phyloP scores from a whole-genome alignment of 2,329 filamentous ascomycete genomes.

The Diaporthe aspalathi region DNA sequence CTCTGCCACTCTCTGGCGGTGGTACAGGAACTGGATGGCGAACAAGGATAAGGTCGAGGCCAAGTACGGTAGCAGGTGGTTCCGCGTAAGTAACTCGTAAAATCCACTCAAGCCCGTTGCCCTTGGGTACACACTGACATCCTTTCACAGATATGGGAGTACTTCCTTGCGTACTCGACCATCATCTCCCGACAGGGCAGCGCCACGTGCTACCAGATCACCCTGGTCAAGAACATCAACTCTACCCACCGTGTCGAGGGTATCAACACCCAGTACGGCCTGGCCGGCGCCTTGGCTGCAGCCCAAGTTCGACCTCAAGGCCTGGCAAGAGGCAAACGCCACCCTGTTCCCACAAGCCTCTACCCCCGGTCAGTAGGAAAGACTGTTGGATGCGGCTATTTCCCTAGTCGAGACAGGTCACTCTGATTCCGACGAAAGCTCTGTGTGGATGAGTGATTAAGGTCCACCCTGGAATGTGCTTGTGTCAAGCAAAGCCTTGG shows the following conservation, averaged over 20 bases:
- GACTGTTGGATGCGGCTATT: background rate
- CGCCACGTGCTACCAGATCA: slow-evolving; percentile 89
- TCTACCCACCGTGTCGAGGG: slow-evolving; percentile 85
- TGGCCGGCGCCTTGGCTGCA: slow-evolving; percentile 67
- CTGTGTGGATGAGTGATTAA: background rate
- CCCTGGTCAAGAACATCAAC: slow-evolving; percentile 90
- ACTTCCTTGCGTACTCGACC: slow-evolving; percentile 87
- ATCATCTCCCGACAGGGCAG: slow-evolving; percentile 86
- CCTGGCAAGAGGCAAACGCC: slow-evolving; percentile 49
- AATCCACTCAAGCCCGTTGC: background rate
- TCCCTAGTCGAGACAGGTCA: background rate
- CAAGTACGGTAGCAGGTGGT: slow-evolving; percentile 97
- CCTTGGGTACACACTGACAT: background rate
- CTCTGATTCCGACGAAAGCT: background rate
- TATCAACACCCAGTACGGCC: slow-evolving; percentile 74
- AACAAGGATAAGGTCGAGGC: slow-evolving; percentile 92
- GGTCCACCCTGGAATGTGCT: background rate
- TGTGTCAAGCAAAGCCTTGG: background rate
- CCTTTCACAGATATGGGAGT: slow-evolving; percentile 83
- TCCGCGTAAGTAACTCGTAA: slow-evolving; percentile 74
- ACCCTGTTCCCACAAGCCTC: slow-evolving; percentile 45
- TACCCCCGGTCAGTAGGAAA: slow-evolving; percentile 43
- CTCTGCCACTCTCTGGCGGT: slow-evolving; percentile 94
- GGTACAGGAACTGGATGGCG: slow-evolving; percentile 98
- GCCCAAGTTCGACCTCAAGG: slow-evolving; percentile 50